Evolutionary conservation across 495 filamentous ascomycete species (phyloP).

Genomic region (Jackrogersella minutella): DNA sequence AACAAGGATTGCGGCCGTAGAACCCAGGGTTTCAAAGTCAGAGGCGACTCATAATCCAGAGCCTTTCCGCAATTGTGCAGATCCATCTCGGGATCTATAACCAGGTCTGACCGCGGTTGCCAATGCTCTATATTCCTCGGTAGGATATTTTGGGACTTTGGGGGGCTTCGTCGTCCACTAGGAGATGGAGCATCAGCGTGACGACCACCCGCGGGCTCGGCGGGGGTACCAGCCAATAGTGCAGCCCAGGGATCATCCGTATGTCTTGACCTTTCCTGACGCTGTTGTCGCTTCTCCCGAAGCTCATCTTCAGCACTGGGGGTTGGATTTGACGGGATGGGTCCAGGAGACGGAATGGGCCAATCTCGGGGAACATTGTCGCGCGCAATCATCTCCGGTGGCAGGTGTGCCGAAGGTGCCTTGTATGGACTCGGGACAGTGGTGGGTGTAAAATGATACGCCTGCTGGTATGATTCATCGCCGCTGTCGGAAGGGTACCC

Average conservation of each 20-base stretch:
- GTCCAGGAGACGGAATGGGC: slow-evolving; percentile 18
- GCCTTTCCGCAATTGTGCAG: slow-evolving; percentile 28
- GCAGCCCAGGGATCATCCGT: neutral
- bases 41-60: slow-evolving; percentile 49
- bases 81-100: slow-evolving; percentile 26
- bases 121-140: slow-evolving; percentile 37
- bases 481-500: slow-evolving; percentile 41
- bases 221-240: neutral
- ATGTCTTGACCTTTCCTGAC: slow-evolving; percentile 4
- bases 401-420: slow-evolving; percentile 13
- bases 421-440: slow-evolving; percentile 26
- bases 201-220: neutral
- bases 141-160: slow-evolving; percentile 5
- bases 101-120: slow-evolving; percentile 36
- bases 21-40: slow-evolving; percentile 71
- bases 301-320: slow-evolving; percentile 13
- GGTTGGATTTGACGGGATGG: slow-evolving; percentile 6
- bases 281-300: slow-evolving; percentile 11
- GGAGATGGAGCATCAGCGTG: neutral
- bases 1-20: slow-evolving; percentile 69
- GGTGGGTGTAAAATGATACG: slow-evolving; percentile 34
- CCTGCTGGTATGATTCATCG: slow-evolving; percentile 22
- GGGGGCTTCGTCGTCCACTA: neutral
- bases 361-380: slow-evolving; percentile 17
- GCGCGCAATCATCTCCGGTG: slow-evolving; percentile 5